Evolutionary conservation across 2,329 filamentous ascomycete genomes (phyloP), one percentile per base, ranked within the genome.

Genomic region (Ophiocordyceps camponoti-leonardi): DNA sequence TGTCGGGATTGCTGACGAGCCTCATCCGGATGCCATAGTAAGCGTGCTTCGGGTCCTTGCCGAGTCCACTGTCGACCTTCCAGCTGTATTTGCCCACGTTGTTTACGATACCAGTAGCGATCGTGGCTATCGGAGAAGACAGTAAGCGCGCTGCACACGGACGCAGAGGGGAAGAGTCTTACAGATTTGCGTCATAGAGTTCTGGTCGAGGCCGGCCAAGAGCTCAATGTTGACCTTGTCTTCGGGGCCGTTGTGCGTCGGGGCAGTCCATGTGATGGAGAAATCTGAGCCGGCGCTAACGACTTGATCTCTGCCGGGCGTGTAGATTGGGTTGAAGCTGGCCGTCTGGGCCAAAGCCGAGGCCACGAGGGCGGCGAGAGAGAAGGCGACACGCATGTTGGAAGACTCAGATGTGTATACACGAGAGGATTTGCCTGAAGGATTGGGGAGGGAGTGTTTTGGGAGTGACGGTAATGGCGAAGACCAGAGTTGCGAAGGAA

Each of bases 381-480:
- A 59, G 51, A 67, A 50, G 51, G 65, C 59, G 65, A 71, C 75
- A 56, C 66, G 70, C 73, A 79, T 78, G 49, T 69, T 77, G 68
- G 57, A 45, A 42, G 22, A 42, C 50, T 19, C 35, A 19, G 35
- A 39, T 33, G 31, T 14, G n/a, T 11, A n/a, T n/a, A n/a, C 10
- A 39, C 11, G 13, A 16, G 28, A 18, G 16, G 16, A 7, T 13
- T 5, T 44, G 43, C 12, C 10, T 16, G 22, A 7, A 44, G 23
- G 22, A 14, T 7, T 28, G 14, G 8, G 8, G 43, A 10, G 3
- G 4, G 31, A 28, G 16, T 28, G 6, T 28, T 28, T 28, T 28
- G 26, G 33, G 2, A 23, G n/a, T 28, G 14, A 39, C 6, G 13
- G 33, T 18, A 18, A 19, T 3, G 35, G 35, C n/a, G n/a, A 39